Percentiles rank a stretch among this genome's conserved stretches.
These are phyloP conservation scores for Globisporangium apiculatum DNA, from an alignment of 352 stramenopile species.

Conservation along the genomic window DNA sequence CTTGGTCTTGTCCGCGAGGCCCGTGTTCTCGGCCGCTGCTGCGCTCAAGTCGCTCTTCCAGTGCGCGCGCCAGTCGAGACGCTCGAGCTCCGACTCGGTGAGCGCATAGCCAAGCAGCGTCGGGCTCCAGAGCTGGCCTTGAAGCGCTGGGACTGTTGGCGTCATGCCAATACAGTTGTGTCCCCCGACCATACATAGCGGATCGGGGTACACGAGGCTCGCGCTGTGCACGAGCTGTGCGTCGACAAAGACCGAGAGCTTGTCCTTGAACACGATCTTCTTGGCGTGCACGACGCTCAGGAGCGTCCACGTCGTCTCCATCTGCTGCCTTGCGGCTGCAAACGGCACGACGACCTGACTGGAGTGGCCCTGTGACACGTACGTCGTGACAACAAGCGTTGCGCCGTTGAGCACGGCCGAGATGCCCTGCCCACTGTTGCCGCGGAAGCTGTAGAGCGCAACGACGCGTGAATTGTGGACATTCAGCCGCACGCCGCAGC, in stretches of 20 bases:
- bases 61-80: constrained; percentile 68
- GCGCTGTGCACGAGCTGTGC: constrained; percentile 49
- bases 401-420: constrained; percentile 47
- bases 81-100: constrained; percentile 54
- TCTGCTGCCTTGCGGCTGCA: constrained; percentile 28
- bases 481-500: constrained; percentile 50
- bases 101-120: constrained; percentile 67
- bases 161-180: constrained; percentile 68
- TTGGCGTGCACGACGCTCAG: constrained; percentile 77
- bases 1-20: constrained; percentile 64
- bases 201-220: constrained; percentile 68
- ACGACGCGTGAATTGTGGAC: constrained; percentile 17
- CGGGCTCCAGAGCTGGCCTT: constrained; percentile 70
- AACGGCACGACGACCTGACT: constrained; percentile 61
- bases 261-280: constrained; percentile 89
- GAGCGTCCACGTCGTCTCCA: constrained; percentile 60
- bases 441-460: constrained; percentile 70
- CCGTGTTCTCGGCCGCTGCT: constrained; percentile 53
- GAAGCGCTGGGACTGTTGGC: constrained; percentile 35
- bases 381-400: constrained; percentile 48
- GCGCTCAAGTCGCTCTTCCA: constrained; percentile 66
- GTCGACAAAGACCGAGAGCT: constrained; percentile 66
- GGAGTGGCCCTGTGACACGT: constrained; percentile 29
- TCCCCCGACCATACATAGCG: constrained; percentile 52
- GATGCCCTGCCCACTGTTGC: constrained; percentile 65